phyloP scores from a whole-genome alignment of 176 grass and related monocot species.

The Phoenix dactylifera region DNA sequence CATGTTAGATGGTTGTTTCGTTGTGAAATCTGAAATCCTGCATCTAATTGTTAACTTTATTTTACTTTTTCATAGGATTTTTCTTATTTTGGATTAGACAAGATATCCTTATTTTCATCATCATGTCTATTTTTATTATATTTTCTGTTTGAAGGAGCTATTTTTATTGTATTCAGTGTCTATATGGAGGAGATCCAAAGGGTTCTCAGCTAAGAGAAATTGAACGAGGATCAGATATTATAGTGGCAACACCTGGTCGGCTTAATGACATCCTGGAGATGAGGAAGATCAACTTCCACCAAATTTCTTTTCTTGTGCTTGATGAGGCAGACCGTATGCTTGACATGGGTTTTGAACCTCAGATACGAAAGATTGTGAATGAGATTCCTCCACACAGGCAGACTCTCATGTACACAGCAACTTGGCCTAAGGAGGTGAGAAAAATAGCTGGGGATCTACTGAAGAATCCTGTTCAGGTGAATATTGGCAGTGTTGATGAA shows the following conservation, averaged over 20 bases:
- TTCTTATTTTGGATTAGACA: too few species aligned
- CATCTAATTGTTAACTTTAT: too few species aligned
- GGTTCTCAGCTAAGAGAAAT: conserved; percentile 86
- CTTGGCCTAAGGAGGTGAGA: too few species aligned
- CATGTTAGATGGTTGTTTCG: too few species aligned
- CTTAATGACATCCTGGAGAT: conserved; percentile 94
- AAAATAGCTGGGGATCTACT: too few species aligned
- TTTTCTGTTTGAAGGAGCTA: background rate
- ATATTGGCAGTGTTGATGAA: conserved; percentile 77
- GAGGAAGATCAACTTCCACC: conserved; percentile 75
- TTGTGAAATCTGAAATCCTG: too few species aligned
- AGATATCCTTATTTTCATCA: too few species aligned
- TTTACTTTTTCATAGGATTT: too few species aligned
- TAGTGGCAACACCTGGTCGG: conserved; percentile 89
- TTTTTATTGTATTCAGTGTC: conserved; percentile 38
- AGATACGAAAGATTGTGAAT: conserved; percentile 90
- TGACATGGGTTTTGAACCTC: conserved; percentile 98
- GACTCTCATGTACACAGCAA: too few species aligned
- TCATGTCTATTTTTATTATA: too few species aligned
- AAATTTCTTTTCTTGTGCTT: conserved; percentile 87
- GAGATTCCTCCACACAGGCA: too few species aligned
- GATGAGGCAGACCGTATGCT: conserved; percentile 99
- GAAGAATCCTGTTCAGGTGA: too few species aligned
- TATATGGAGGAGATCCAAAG: conserved; percentile 93
- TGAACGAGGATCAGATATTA: conserved; percentile 83